Evolutionary conservation across 1,284 basidiomycete species (phyloP), one percentile per base, ranked within the genome.

Genomic region (Ceratobasidium sp.): DNA sequence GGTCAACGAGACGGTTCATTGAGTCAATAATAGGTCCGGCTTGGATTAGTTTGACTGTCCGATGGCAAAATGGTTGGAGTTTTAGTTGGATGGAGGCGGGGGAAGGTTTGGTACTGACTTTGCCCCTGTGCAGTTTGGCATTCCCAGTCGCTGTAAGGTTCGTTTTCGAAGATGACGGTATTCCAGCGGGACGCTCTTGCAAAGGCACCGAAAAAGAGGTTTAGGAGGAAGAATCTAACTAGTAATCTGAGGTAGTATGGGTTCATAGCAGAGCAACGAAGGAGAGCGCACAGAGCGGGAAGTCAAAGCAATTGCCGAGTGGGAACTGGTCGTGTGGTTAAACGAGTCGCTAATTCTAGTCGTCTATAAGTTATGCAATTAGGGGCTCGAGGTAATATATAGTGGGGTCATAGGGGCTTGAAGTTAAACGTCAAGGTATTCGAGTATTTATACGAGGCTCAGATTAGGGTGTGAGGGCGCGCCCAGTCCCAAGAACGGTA

Each of bases 361-460:
- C 33, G 33, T 33, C n/a, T 28, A 63, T 63, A 63, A 63, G 60
- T 63, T 63, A 63, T 18, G 60, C 33, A 39, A 39, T 63, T 18
- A 28, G 12, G 60, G 10, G n/a, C 18, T 9, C n/a, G 33, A 63
- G 28, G 20, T 42, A 15, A 18, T 10, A 49, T 10, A 18, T n/a
- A n/a, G n/a, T n/a, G n/a, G 46, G 7, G 10, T 49, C 18, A 49
- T 10, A 18, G 46, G 46, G 46, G 46, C 9, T 18, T 49, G n/a
- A 10, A 49, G 46, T 49, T 49, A 49, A 13, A 18, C 46, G 46
- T 49, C 18, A 49, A 18, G 2, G 46, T 7, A 49, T 49, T 49
- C 46, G 46, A 49, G 46, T 18, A 13, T 13, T 49, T 49, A 49
- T 49, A 49, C 18, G 46, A 39, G 33, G 18, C 58, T 61, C 58